Percentiles rank a stretch among this genome's conserved stretches.
phyloP scores from a whole-genome alignment of 768 basidiomycete species.

The Suillus lakei region DNA sequence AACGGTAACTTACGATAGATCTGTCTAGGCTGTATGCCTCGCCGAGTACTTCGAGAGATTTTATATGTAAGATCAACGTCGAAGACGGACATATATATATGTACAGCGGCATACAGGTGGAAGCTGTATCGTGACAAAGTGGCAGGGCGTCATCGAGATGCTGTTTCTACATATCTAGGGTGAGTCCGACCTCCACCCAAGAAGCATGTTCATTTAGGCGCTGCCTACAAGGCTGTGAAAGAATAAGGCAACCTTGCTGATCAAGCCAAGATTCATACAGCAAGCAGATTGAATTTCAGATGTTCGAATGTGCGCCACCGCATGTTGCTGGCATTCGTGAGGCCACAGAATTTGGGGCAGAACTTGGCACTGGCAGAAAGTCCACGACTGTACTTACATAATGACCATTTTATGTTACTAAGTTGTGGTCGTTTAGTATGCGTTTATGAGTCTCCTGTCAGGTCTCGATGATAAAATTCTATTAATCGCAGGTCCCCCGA shows the following conservation, averaged over 20 bases:
- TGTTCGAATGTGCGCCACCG: neutral
- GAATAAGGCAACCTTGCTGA: no score
- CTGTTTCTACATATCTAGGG: neutral
- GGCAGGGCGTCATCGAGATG: neutral
- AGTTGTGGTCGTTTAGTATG: no score
- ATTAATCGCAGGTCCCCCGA: no score
- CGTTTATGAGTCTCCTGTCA: no score
- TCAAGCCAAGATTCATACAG: neutral
- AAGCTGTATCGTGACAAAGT: neutral
- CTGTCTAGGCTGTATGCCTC: neutral
- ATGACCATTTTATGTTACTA: no score
- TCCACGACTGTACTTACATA: no score
- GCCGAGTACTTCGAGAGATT: neutral
- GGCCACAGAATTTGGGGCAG: no score
- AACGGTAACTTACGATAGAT: neutral
- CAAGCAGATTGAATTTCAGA: neutral
- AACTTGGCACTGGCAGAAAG: no score
- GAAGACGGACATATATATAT: neutral
- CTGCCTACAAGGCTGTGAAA: neutral
- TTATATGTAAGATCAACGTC: neutral
- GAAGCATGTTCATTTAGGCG: neutral
- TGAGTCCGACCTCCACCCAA: neutral
- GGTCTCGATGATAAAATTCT: no score
- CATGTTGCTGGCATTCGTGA: no score
- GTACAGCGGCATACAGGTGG: neutral